These are phyloP conservation scores for Crepidotus variabilis DNA, from an alignment of 768 basidiomycete genomes.

Conservation along the genomic window DNA sequence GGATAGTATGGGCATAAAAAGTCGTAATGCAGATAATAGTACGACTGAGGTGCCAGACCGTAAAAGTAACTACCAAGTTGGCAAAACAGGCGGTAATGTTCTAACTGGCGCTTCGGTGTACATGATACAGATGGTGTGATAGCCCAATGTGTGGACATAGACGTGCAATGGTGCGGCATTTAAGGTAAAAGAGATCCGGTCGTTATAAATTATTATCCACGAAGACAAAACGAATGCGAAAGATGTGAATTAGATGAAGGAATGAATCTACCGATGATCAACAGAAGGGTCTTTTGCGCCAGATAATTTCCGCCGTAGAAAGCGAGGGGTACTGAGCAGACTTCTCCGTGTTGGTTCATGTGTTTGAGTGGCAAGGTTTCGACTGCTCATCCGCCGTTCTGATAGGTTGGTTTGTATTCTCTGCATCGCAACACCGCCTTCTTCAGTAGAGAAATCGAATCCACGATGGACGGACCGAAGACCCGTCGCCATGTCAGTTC, in stretches of 20 bases:
- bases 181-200: not conserved
- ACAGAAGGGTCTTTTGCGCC: not conserved
- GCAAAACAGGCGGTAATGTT: not conserved
- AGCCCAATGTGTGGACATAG: not conserved
- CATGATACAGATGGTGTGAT: not conserved
- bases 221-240: not conserved
- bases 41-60: not conserved
- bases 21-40: not conserved
- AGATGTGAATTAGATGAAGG: not conserved
- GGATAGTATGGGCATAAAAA: too few species aligned
- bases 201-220: not conserved
- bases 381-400: conserved; percentile 46
- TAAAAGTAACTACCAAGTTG: not conserved
- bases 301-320: not conserved
- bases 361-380: conserved; percentile 23
- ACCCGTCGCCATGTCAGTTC: conserved; percentile 89
- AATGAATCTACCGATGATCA: not conserved
- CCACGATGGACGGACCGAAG: conserved; percentile 66
- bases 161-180: not conserved
- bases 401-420: conserved; percentile 82
- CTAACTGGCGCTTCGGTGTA: not conserved
- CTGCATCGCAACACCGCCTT: conserved; percentile 80
- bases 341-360: conserved; percentile 9
- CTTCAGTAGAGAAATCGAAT: conserved; percentile 87
- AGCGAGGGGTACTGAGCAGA: conserved; percentile 20